A percentile compares a stretch with the other conserved stretches of the same genome.
Conservation (phyloP, 1,139 yeast species). For the Diutina ranongensis region DNA sequence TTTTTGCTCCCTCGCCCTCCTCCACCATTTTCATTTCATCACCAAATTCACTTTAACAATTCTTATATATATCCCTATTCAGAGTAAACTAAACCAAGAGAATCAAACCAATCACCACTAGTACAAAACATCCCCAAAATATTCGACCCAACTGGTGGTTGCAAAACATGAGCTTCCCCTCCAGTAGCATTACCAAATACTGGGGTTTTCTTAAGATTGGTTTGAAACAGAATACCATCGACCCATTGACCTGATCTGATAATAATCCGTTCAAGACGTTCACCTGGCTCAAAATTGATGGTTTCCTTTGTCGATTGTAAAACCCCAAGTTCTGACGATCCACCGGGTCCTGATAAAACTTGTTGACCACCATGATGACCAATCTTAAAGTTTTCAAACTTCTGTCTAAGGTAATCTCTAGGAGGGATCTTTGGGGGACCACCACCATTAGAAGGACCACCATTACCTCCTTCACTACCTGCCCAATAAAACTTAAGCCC, state of each 20-base stretch:
- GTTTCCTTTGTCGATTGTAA: conserved; percentile 42
- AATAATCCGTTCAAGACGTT: conserved; percentile 45
- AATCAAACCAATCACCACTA: conserved; percentile 58
- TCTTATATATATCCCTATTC: conserved; percentile 7
- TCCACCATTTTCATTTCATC: too few relatives aligned
- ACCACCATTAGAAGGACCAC: neutral
- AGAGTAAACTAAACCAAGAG: conserved; percentile 52
- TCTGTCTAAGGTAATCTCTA: conserved; percentile 28
- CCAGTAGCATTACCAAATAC: conserved; percentile 56
- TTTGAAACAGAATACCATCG: conserved; percentile 69
- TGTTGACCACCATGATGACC: neutral
- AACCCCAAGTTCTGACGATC: conserved; percentile 3
- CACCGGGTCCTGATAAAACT: neutral
- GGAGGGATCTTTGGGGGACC: conserved; percentile 32
- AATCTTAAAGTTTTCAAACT: conserved; percentile 13
- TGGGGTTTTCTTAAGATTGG: conserved; percentile 30
- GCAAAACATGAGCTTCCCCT: conserved; percentile 50
- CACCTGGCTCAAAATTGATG: conserved; percentile 43
- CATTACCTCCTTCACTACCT: neutral
- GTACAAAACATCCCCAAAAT: conserved; percentile 64
- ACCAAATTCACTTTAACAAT: too few relatives aligned
- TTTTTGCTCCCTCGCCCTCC: too few relatives aligned
- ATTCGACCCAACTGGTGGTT: conserved; percentile 45
- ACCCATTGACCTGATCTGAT: conserved; percentile 81
- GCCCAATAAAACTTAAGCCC: conserved; percentile 37